Conservation (phyloP, 208 protist genomes). For the Leishmania arabica region DNA sequence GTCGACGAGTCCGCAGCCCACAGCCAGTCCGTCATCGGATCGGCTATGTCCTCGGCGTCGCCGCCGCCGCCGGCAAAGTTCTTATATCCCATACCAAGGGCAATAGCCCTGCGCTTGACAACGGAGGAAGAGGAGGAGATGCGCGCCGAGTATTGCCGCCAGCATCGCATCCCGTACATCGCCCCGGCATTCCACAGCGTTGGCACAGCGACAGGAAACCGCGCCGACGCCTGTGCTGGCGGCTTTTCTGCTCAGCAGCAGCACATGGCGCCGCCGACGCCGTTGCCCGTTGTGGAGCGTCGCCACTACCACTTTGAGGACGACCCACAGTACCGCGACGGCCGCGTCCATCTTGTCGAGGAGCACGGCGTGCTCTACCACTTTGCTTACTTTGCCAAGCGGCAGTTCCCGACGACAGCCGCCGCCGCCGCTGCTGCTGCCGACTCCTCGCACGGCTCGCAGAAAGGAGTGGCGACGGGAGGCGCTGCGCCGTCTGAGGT, state of each 20-base stretch:
- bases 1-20: neutral
- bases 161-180: constrained; percentile 26
- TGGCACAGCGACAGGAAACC: neutral
- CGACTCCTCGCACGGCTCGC: neutral
- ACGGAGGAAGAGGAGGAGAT: constrained; percentile 37
- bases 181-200: constrained; percentile 24
- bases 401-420: neutral
- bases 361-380: constrained; percentile 64
- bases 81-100: constrained; percentile 34
- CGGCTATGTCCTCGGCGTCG: neutral
- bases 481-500: neutral
- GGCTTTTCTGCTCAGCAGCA: neutral
- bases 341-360: constrained; percentile 65
- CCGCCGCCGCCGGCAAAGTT: constrained; percentile 18
- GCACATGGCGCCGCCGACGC: constrained; percentile 10
- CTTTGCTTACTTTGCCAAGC: constrained; percentile 43
- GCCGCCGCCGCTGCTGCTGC: neutral
- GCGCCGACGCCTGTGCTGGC: neutral
- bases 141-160: constrained; percentile 31
- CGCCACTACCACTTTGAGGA: constrained; percentile 44
- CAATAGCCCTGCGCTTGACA: constrained; percentile 40
- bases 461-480: neutral
- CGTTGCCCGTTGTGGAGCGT: constrained; percentile 29
- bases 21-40: neutral
- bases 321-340: constrained; percentile 43